Evolutionary conservation across 495 filamentous ascomycete genomes (phyloP), one percentile per base, ranked within the genome.

Genomic region (Penicillium tannophilum): DNA sequence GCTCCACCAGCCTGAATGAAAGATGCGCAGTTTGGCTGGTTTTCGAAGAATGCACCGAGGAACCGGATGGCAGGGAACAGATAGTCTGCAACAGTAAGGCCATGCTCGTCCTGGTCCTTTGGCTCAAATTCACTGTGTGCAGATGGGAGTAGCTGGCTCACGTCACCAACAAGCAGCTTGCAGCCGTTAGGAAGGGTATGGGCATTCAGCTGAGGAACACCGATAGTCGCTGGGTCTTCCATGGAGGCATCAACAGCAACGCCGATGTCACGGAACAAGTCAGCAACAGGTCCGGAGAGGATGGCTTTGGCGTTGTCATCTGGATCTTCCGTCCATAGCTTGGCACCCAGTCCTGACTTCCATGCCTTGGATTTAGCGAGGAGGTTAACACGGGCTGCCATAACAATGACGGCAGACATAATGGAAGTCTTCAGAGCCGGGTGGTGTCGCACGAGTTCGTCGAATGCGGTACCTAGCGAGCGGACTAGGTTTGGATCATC

Each of bases 361-460:
- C 79, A 81, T 4, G 89, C 88, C 70, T 89, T 87, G 14, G 75
- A 76, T 52, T 82, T 82, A 59, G 88, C 90, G 28, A 97, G 70
- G 52, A 87, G 72, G 30, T 82, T 81, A 39, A 97, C 88, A 57
- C 90, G 84, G 24, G 84, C 86, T 39, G 95, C 83, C 91, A 97
- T 96, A 49, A 90, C 83, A 36, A 92, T 79, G 14, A 96, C 84
- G 6, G 88, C 85, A 64, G 87, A 84, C 74, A 95, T 86, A 56
- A 98, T 91, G 12, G 84, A 83, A 28, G 84, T 78, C 56, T 92
- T 91, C 46, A 99, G 77, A 11, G 80, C 79, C 0, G 94, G 95
- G 69, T 99, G 95, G 66, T 99, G 94, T 19, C 94, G 87, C 30
- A 93, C 88, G 56, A 99, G 80, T 68, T 99, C 94, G 69, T 99